phyloP scores from a whole-genome alignment of 2,329 filamentous ascomycete genomes.

The Chaetoscypha palmicola region DNA sequence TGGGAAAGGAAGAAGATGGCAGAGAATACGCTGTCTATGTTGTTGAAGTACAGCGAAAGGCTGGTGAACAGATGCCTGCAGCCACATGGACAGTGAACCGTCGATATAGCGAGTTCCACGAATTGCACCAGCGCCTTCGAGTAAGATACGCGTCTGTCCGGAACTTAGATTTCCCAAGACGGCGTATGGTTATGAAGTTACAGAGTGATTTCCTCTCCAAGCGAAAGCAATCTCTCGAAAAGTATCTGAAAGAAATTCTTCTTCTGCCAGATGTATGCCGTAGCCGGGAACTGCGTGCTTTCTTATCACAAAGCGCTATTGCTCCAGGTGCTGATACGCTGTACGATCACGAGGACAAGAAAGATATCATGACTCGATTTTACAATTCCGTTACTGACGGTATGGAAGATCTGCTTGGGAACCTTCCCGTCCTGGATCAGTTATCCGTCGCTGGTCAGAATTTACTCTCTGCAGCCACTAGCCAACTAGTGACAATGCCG shows the following conservation, averaged over 20 bases:
- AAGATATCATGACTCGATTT: conserved; percentile 85
- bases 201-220: conserved; percentile 95
- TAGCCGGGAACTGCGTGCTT: conserved; percentile 83
- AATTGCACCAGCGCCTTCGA: conserved; percentile 83
- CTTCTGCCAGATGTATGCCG: conserved; percentile 88
- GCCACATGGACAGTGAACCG: conserved; percentile 90
- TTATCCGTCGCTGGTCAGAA: conserved; percentile 89
- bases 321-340: conserved; percentile 49
- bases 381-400: conserved; percentile 97
- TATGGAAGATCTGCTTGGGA: conserved; percentile 96
- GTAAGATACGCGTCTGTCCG: conserved; percentile 80
- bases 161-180: conserved; percentile 82
- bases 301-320: conserved; percentile 82
- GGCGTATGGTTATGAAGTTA: conserved; percentile 91
- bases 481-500: conserved; percentile 51
- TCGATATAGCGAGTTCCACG: conserved; percentile 94
- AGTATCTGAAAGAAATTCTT: conserved; percentile 75
- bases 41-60: conserved; percentile 82
- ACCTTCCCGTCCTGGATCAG: conserved; percentile 91
- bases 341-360: conserved; percentile 57
- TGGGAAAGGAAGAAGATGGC: conserved; percentile 85
- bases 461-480: conserved; percentile 69
- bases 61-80: conserved; percentile 94
- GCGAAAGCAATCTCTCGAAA: conserved; percentile 73
- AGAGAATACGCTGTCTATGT: conserved; percentile 91